Percentiles rank a stretch among this genome's conserved stretches.
Evolutionary conservation across 306 rosid species (phyloP).

Genomic region (Psophocarpus tetragonolobus): DNA sequence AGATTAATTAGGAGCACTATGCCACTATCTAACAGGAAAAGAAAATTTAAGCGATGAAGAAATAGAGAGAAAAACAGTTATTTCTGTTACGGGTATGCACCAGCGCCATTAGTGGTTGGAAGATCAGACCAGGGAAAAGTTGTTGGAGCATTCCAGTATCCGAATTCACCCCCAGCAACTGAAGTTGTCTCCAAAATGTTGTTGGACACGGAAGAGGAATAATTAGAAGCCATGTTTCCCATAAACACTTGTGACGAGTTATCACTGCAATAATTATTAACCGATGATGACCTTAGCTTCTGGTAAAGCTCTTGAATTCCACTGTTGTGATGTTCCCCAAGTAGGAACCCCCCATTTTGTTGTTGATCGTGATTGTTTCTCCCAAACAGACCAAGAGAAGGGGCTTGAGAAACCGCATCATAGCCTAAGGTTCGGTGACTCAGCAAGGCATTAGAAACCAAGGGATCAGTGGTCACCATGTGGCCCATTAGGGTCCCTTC

Average conservation of each 20-base stretch:
- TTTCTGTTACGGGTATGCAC: constrained; percentile 65
- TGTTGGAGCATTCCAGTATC: constrained; percentile 81
- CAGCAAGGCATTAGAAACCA: constrained; percentile 28
- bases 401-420: constrained; percentile 56
- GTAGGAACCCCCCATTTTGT: constrained; percentile 38
- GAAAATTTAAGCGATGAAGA: not conserved
- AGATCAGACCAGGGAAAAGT: constrained; percentile 79
- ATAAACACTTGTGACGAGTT: constrained; percentile 44
- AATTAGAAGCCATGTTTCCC: constrained; percentile 53
- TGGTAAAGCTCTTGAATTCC: constrained; percentile 85
- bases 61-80: not conserved
- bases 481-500: constrained; percentile 56
- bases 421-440: constrained; percentile 49
- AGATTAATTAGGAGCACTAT: constrained; percentile 16
- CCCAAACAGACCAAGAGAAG: constrained; percentile 67
- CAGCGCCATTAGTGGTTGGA: constrained; percentile 62
- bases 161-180: constrained; percentile 61
- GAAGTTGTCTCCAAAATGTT: constrained; percentile 64
- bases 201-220: constrained; percentile 48
- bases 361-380: constrained; percentile 50
- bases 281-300: constrained; percentile 61
- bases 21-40: constrained; percentile 26
- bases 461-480: constrained; percentile 49
- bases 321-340: constrained; percentile 50
- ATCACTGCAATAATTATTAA: constrained; percentile 46